phyloP scores from a whole-genome alignment of 2,329 filamentous ascomycete genomes.

The Trichoderma sp. region DNA sequence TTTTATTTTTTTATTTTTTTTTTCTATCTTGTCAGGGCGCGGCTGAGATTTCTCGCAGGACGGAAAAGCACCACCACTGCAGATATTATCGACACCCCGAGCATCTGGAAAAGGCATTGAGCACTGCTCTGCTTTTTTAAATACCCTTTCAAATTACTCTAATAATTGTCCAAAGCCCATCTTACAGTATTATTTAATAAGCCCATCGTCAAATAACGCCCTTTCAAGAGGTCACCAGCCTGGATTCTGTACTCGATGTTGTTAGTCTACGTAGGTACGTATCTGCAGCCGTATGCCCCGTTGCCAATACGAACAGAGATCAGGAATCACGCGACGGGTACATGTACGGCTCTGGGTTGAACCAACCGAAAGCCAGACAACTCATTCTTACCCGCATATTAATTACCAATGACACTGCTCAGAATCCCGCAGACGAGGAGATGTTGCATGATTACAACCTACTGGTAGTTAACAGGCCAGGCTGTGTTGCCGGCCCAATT shows the following conservation, averaged over 20 bases:
- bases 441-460: neutral
- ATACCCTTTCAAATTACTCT: neutral
- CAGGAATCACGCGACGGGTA: slow-evolving; percentile 2
- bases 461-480: no score
- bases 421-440: neutral
- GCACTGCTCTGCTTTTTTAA: neutral
- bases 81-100: neutral
- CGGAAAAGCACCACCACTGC: neutral
- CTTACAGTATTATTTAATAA: no score
- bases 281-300: no score
- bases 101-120: neutral
- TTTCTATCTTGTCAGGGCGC: neutral
- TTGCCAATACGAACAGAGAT: slow-evolving; percentile 18
- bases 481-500: neutral
- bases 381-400: neutral
- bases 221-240: neutral
- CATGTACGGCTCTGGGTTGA: neutral
- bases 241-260: neutral
- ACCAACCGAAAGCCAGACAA: neutral
- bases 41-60: neutral
- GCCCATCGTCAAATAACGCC: neutral
- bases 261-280: neutral
- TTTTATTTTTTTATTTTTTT: no score
- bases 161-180: neutral
- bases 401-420: neutral